Evolutionary conservation across 768 basidiomycete genomes (phyloP), one percentile per base, ranked within the genome.

Genomic region (Lentinus tigrinus): DNA sequence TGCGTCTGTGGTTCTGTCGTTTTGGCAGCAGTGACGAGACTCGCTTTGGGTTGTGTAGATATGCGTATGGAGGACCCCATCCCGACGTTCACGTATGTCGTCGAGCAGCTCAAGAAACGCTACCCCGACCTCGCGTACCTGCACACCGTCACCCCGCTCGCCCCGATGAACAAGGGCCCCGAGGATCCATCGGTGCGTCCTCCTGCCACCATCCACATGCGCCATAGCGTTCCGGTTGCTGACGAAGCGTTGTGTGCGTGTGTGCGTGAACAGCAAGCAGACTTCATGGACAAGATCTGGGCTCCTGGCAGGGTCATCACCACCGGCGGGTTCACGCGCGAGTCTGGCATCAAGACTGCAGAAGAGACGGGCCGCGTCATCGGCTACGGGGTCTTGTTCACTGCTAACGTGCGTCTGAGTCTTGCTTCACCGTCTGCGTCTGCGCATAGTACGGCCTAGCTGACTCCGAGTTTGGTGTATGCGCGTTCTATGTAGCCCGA

Each of bases 21-120:
- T n/a, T n/a, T n/a, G n/a, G n/a, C n/a, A n/a, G n/a, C n/a, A n/a
- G n/a, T n/a, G 31, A 48, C 26, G 26, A 27, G 28, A 31, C 27
- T 34, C 6, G 21, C 64, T 67, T 57, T 26, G 64, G 36, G 23
- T 43, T 27, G n/a, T 6, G 53, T 44, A 60, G 65, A 27, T 4
- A 83, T 87, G 81, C 68, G 73, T 4, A 81, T 83, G 80, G 58
- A 66, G 3, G 75, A 87, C 54, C 85, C 84, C 0, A 69, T 77
- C 1, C 81, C 83, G 0, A 81, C 81, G 10, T 88, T 81, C 71
- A 61, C 72, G 0, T 76, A 85, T 67, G 59, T 86, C 38, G 75
- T 80, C 26, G 46, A 70, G 3, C 51, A 75, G 37, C 58, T 87
- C 19, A 69, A 68, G 28, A 54, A 67, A 4, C 56, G 60, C 5